Evolutionary conservation across 202 grass and related monocot genomes (phyloP).

Genomic region (Tripidium arundinaceum): DNA sequence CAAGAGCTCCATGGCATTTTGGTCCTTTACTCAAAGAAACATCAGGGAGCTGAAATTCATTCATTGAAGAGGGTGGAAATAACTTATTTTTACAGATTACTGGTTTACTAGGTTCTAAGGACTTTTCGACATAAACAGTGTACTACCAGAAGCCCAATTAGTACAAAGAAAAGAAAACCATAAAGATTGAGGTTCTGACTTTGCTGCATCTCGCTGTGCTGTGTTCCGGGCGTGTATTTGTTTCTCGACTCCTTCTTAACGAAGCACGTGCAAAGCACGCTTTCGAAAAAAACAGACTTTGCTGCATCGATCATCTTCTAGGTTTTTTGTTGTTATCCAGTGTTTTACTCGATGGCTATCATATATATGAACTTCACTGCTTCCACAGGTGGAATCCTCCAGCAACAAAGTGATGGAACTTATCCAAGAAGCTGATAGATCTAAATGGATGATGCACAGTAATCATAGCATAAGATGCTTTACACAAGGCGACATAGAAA

Average conservation of each 20-base stretch:
- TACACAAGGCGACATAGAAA: neutral
- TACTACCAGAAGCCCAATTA: too few species aligned
- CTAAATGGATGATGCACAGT: neutral
- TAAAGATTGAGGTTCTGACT: too few species aligned
- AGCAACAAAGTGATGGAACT: neutral
- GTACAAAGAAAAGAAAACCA: too few species aligned
- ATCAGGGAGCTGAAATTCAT: neutral
- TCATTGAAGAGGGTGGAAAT: neutral
- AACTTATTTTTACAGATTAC: neutral
- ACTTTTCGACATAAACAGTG: neutral
- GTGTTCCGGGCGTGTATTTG: too few species aligned
- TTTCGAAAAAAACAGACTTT: too few species aligned
- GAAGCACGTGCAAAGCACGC: too few species aligned
- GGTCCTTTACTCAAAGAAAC: neutral
- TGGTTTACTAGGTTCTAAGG: neutral
- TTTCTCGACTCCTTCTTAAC: too few species aligned
- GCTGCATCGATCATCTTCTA: neutral
- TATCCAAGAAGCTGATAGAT: neutral
- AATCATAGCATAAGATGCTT: neutral
- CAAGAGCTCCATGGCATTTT: neutral
- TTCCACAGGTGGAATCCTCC: neutral
- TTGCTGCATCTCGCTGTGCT: too few species aligned
- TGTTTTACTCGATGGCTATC: too few species aligned
- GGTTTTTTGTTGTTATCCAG: too few species aligned
- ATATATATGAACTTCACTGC: neutral